These are phyloP conservation scores for Rosa rugosa DNA, from an alignment of 306 rosid species.

Conservation along the genomic window DNA sequence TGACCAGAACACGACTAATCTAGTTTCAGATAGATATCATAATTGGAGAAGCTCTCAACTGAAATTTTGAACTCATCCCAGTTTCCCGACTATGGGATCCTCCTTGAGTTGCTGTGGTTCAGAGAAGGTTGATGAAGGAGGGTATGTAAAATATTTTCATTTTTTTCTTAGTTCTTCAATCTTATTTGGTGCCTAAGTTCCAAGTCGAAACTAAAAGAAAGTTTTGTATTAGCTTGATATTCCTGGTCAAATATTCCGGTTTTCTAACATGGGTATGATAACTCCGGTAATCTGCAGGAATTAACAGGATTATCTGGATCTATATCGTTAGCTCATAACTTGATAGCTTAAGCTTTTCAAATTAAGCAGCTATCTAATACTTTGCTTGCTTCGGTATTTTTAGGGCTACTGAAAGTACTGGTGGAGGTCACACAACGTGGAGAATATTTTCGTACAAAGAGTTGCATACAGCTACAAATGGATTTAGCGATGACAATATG, in stretches of 20 bases:
- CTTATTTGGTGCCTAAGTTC: neutral
- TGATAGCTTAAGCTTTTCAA: neutral
- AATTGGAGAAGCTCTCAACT: conserved; percentile 8
- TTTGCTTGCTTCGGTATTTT: neutral
- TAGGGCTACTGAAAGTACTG: conserved; percentile 13
- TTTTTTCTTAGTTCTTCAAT: neutral
- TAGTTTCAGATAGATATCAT: neutral
- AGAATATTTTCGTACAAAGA: conserved; percentile 84
- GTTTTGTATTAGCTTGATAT: neutral
- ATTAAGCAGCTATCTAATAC: neutral
- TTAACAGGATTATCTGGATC: neutral
- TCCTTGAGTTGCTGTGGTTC: conserved; percentile 57
- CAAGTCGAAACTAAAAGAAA: neutral
- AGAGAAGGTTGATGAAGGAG: conserved; percentile 62
- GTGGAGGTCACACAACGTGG: conserved; percentile 56
- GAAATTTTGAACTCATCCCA: neutral
- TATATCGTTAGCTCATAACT: neutral
- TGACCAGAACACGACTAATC: neutral
- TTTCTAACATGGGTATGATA: neutral
- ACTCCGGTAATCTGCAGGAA: neutral
- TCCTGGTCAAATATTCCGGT: neutral
- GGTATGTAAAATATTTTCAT: conserved; percentile 34
- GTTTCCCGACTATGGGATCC: conserved; percentile 59
- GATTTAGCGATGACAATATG: conserved; percentile 68
- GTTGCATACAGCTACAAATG: conserved; percentile 75